Evolutionary conservation across 441 rosid genomes (phyloP).

Genomic region (Gossypium davidsonii): DNA sequence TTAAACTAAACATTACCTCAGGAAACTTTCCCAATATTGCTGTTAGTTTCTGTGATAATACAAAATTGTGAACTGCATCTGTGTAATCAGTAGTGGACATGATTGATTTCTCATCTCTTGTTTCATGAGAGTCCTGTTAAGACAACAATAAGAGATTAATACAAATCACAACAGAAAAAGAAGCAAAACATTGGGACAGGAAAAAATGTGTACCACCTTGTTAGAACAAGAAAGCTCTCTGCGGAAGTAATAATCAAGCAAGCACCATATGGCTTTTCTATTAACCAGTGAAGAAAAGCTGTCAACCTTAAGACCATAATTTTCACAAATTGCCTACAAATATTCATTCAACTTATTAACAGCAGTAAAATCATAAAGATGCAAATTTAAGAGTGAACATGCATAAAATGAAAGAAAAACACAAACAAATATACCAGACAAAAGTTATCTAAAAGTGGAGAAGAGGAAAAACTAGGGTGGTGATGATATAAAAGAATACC

Average conservation of each 20-base stretch:
- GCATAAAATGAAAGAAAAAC: background rate
- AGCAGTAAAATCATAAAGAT: background rate
- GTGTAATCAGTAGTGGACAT: constrained; percentile 54
- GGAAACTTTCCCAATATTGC: constrained; percentile 78
- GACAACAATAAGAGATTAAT: constrained; percentile 15
- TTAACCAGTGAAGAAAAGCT: constrained; percentile 57
- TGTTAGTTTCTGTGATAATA: constrained; percentile 74
- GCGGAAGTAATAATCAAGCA: constrained; percentile 85
- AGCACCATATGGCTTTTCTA: constrained; percentile 91
- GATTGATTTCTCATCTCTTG: constrained; percentile 52
- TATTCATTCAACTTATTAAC: constrained; percentile 10
- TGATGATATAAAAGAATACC: constrained; percentile 35
- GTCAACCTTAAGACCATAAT: constrained; percentile 47
- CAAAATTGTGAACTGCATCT: constrained; percentile 80
- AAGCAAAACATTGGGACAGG: background rate
- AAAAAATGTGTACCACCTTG: constrained; percentile 33
- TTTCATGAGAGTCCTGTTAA: constrained; percentile 40
- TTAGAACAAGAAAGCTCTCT: constrained; percentile 59
- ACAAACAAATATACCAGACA: background rate
- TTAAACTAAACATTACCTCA: constrained; percentile 45
- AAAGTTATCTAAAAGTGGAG: background rate
- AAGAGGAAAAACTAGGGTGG: background rate
- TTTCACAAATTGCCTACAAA: constrained; percentile 59
- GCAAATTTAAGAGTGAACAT: background rate
- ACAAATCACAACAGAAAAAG: constrained; percentile 9